phyloP scores from a whole-genome alignment of 2,329 filamentous ascomycete species.

The Neopestalotiopsis clavispora region DNA sequence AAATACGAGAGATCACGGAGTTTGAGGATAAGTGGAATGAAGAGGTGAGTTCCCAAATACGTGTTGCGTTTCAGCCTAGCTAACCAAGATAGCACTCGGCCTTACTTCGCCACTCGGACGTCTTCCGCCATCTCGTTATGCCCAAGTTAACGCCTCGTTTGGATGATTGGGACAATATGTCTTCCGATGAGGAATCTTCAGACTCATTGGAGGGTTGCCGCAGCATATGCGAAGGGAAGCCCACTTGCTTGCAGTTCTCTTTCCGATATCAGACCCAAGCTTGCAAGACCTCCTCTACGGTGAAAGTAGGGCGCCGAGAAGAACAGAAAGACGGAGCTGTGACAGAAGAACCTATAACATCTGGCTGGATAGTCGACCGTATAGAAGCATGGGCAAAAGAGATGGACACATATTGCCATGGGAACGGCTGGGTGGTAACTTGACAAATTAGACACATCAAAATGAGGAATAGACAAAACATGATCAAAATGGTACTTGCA shows the following conservation, averaged over 20 bases:
- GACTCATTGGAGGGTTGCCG: slow-evolving; percentile 32
- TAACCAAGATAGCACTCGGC: slow-evolving; percentile 25
- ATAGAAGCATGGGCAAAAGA: slow-evolving; percentile 1
- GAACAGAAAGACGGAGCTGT: not conserved
- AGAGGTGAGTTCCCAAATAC: slow-evolving; percentile 25
- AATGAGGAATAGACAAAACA: not conserved
- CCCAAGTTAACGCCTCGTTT: slow-evolving; percentile 27
- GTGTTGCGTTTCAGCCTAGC: not conserved
- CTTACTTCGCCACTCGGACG: slow-evolving; percentile 33
- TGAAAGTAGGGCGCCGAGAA: not conserved
- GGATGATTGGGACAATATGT: slow-evolving; percentile 37
- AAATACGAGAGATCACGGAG: slow-evolving; percentile 46
- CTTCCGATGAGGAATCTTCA: slow-evolving; percentile 26
- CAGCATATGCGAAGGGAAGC: slow-evolving; percentile 26
- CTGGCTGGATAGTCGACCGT: slow-evolving; percentile 10
- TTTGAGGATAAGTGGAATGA: slow-evolving; percentile 46
- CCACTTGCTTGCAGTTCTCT: not conserved
- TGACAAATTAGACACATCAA: slow-evolving; percentile 18
- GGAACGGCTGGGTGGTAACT: slow-evolving; percentile 1
- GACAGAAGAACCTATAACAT: slow-evolving; percentile 2
- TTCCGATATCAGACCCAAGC: slow-evolving; percentile 9
- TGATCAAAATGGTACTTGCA: not conserved
- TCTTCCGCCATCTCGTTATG: slow-evolving; percentile 32
- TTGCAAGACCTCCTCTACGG: not conserved
- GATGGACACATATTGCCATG: slow-evolving; percentile 10